Base-by-base conservation (phyloP, 441 rosid species). In the Euphorbia corollata region DNA sequence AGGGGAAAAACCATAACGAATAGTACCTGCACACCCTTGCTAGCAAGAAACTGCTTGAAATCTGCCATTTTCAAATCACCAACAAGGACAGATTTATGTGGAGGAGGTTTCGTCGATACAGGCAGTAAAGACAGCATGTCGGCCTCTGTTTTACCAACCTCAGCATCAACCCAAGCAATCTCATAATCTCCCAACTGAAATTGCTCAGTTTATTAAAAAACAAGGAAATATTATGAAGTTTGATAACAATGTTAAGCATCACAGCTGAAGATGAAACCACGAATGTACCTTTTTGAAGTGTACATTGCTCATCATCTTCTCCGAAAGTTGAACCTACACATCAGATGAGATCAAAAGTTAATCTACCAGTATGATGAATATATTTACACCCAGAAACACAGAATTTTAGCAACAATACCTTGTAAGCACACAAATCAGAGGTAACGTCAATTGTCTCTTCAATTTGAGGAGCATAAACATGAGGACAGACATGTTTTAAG, bases 51-150 rank as follows among this genome's bases (percentile, higher is more conserved):
- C 68, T 86, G 97, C 77, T 89, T 94, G 81, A 89, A 88, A 81
- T 94, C 99, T 4, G 97, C 93, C 80, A 94, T 80, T 81, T 89
- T 94, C 39, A 94, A 70, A 73, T 94, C 99, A 59, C 97, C 99
- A 41, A 94, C 97, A 66, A 91, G 84, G 64, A 94, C 96, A 2
- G 97, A 81, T 71, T 91, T 87, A 77, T 94, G 99, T 0, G 86
- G 91, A 3, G 88, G 85, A 20, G 94, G 78, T 57, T 87, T 64
- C 27, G 81, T 77, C 7, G 88, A 71, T 72, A 86, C 67, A 22
- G 97, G 99, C 24, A 83, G 78, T 67, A 91, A 78, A 64, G 96
- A 89, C 60, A 86, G 63, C 77, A 50, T 84, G 56, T 71, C 96
- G 63, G 65, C 86, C 77, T 87, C 97, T 12, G 94, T 86, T 82